Percentiles rank a stretch among this genome's conserved stretches.
Conservation (phyloP, 495 filamentous ascomycete species). For the Pseudevernia furfuracea region DNA sequence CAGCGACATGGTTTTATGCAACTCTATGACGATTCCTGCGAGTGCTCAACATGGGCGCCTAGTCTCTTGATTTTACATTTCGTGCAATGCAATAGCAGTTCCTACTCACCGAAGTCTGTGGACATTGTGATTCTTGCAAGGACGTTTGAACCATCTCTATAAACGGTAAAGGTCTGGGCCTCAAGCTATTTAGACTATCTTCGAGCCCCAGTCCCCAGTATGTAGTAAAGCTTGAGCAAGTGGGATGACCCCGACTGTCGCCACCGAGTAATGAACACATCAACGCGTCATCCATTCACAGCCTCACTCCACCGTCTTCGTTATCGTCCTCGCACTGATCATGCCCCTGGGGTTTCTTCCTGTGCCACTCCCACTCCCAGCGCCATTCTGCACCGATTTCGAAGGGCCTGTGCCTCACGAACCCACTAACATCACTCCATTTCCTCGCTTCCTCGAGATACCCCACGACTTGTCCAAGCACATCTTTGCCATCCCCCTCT, state of each 20-base stretch:
- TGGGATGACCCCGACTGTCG: neutral
- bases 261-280: neutral
- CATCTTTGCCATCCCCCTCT: constrained; percentile 12
- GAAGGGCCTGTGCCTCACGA: constrained; percentile 17
- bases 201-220: neutral
- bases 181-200: neutral
- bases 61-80: neutral
- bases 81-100: neutral
- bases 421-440: constrained; percentile 22
- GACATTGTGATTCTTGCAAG: neutral
- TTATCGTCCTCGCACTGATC: neutral
- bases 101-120: neutral
- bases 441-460: constrained; percentile 22
- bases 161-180: neutral
- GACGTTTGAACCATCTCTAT: neutral
- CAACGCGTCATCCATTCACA: neutral
- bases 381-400: constrained; percentile 11
- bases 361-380: constrained; percentile 15
- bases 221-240: neutral
- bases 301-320: neutral
- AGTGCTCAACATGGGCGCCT: neutral
- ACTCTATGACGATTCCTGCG: neutral
- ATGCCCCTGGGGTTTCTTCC: neutral
- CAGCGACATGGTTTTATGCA: neutral
- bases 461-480: constrained; percentile 22